These are phyloP conservation scores for Bisporella sp. DNA, from an alignment of 2,329 filamentous ascomycete species.

Conservation along the genomic window DNA sequence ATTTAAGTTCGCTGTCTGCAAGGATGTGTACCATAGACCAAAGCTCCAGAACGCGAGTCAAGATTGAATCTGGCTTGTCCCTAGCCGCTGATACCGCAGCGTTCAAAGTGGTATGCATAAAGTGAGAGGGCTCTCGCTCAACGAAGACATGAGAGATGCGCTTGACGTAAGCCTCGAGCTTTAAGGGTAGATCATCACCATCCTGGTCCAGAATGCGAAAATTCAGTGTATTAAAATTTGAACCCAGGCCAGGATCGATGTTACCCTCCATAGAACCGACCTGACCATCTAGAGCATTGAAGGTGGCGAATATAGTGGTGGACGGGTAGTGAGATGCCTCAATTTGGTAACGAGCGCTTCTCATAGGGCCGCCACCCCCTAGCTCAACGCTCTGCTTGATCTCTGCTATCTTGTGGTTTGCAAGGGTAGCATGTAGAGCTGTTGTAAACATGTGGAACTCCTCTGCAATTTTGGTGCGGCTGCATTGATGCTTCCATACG, in stretches of 20 bases:
- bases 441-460: constrained; percentile 57
- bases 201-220: constrained; percentile 53
- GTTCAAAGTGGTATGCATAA: constrained; percentile 52
- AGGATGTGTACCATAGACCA: constrained; percentile 57
- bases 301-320: constrained; percentile 28
- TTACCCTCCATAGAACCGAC: constrained; percentile 24
- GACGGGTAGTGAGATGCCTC: constrained; percentile 53
- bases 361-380: constrained; percentile 27
- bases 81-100: constrained; percentile 39
- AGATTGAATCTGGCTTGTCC: constrained; percentile 41
- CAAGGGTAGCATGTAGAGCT: constrained; percentile 55
- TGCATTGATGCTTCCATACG: constrained; percentile 58
- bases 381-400: constrained; percentile 45
- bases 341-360: constrained; percentile 33
- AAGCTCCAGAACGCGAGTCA: constrained; percentile 53
- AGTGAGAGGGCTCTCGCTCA: constrained; percentile 50
- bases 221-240: constrained; percentile 22
- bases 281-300: constrained; percentile 23
- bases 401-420: constrained; percentile 50
- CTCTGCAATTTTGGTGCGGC: constrained; percentile 54
- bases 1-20: constrained; percentile 56
- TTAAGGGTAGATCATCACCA: constrained; percentile 50
- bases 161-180: constrained; percentile 55
- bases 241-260: constrained; percentile 27
- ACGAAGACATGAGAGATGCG: constrained; percentile 51